Evolutionary conservation across 805 yeast species (phyloP), one percentile per base, ranked within the genome.

Genomic region (Sugiyamaella qingdaonensis): DNA sequence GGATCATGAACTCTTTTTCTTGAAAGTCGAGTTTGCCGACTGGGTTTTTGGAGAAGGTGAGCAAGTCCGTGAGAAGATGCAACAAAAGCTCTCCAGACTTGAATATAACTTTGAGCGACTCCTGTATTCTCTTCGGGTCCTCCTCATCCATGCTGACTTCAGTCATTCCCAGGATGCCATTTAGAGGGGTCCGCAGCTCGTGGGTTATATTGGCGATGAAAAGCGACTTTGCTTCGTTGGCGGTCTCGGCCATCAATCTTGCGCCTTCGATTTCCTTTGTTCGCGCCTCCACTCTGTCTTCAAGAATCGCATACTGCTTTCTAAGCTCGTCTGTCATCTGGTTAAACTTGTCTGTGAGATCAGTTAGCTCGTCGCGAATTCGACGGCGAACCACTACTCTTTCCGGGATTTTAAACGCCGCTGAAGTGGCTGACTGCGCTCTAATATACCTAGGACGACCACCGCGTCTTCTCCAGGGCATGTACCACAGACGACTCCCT

Each of bases 131-230:
- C 11, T 74, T 68, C 3, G 76, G 75, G 59, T 88, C 92, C 29
- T 75, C 75, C 64, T 91, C 97, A 18, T 87, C 94, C 87, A 90
- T 82, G 4, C 96, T 91, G 53, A 92, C 86, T 2, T 95, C 86
- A 0, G 97, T 88, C 91, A 92, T 88, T 58, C 98, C 98, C 51
- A 94, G 73, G 41, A 94, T 94, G 66, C 99, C 99, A 68, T 94
- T 94, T 57, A 94, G 74, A 1, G 99, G 99, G 0, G 98, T 94
- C 61, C 98, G 80, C 64, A 94, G 75, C 72, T 94, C 99, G 68
- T 89, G 97, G 0, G 96, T 88, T 14, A 89, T 90, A 60, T 91
- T 88, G 1, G 97, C 96, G 62, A 89, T 85, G 66, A 89, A 89
- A 5, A 88, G 90, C 5, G 98, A 91, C 65, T 94, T 94, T 2